Base-by-base conservation (phyloP, 164 flowering plant genomes). In the Amborella trichopoda region DNA sequence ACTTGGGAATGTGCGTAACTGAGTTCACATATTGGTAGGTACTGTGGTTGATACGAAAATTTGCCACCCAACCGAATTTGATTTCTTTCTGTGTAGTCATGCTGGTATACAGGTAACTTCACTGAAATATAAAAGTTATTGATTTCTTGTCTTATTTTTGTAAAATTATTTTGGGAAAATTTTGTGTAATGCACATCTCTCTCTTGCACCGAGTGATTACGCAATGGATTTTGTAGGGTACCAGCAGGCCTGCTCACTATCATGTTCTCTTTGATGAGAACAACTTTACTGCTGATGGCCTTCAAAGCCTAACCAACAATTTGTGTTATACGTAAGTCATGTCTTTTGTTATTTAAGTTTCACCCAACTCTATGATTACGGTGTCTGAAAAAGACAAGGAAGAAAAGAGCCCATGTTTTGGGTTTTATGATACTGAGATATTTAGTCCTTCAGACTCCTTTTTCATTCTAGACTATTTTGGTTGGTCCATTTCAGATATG, bases 61-160 rank as follows among this genome's bases (percentile, higher is more conserved):
- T 16, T 89, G 97, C 52, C 97, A 89, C 58, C 97, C 97, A 1
- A 72, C 87, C 1, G 95, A 89, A 53, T 89, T 85, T 56, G 97
- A 89, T 44, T 89, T 89, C 50, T 89, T 78, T 52, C 93, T 89
- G 38, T 89, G 97, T 50, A 89, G 97, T 64, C 97, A 89, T 61
- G 97, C 97, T 34, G 93, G 95, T 14, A 82, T 89, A 62, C 93
- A 85, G 93, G 97, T 81, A 33, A 40, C 23, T 13, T n/a, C n/a
- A n/a, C n/a, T n/a, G n/a, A n/a, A n/a, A n/a, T n/a, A n/a, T n/a
- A n/a, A n/a, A n/a, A n/a, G n/a, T n/a, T n/a, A n/a, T n/a, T n/a
- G n/a, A n/a, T n/a, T n/a, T n/a, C n/a, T n/a, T n/a, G n/a, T n/a
- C n/a, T n/a, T n/a, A n/a, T n/a, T n/a, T n/a, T n/a, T n/a, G n/a